These are phyloP conservation scores for Fraxinus sp. DNA, from an alignment of 305 asterid genomes.

Conservation along the genomic window DNA sequence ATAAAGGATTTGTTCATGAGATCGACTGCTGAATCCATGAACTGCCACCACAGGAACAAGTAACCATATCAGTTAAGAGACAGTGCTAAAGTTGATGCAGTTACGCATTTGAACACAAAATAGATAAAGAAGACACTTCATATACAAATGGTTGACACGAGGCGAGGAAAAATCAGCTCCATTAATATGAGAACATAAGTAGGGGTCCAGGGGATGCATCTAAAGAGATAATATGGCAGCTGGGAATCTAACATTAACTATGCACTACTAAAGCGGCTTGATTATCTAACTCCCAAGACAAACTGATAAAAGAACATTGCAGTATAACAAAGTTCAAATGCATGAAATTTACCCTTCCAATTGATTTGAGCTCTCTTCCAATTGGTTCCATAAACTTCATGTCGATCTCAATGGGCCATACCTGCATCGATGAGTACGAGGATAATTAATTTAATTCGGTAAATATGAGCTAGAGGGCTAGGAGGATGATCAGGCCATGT, in stretches of 20 bases:
- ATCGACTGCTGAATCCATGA: conserved; percentile 89
- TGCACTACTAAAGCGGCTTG: neutral
- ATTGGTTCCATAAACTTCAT: conserved; percentile 89
- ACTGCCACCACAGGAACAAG: conserved; percentile 55
- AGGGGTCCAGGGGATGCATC: neutral
- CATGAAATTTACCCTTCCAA: conserved; percentile 62
- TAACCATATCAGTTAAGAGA: conserved; percentile 16
- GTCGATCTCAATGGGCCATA: conserved; percentile 94
- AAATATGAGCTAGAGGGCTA: neutral
- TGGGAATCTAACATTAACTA: neutral
- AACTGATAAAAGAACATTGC: neutral
- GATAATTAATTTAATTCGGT: neutral
- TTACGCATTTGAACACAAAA: neutral
- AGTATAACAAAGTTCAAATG: neutral
- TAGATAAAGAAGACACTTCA: neutral
- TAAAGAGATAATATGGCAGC: neutral
- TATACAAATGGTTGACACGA: neutral
- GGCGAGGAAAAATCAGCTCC: neutral
- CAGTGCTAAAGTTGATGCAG: neutral
- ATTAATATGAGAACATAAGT: neutral
- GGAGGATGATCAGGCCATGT: neutral
- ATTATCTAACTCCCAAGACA: neutral
- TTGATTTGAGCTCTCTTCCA: conserved; percentile 72
- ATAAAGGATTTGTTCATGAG: conserved; percentile 86
- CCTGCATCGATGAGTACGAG: conserved; percentile 38